phyloP scores from a whole-genome alignment of 768 basidiomycete species.

The Pleurotus citrinopileatus region DNA sequence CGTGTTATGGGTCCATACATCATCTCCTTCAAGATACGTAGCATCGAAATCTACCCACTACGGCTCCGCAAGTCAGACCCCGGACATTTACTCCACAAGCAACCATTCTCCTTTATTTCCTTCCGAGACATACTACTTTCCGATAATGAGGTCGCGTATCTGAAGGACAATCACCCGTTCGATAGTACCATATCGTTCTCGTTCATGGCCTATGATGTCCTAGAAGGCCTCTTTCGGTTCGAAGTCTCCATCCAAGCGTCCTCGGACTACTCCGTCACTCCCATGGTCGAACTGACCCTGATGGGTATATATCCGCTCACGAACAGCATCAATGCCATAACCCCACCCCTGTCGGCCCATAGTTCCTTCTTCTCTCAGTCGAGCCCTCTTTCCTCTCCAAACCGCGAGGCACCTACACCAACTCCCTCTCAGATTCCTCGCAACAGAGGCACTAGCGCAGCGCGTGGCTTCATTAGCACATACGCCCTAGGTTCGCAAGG shows the following conservation, averaged over 20 bases:
- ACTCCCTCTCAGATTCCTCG: conserved; percentile 13
- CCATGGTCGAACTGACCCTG: conserved; percentile 37
- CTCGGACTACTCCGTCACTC: conserved; percentile 15
- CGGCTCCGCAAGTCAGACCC: conserved; percentile 12
- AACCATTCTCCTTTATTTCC: conserved; percentile 26
- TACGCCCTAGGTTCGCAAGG: conserved; percentile 46
- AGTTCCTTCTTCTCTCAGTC: conserved; percentile 5
- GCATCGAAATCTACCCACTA: conserved; percentile 45
- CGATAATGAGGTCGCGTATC: conserved; percentile 12
- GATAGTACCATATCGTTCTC: conserved; percentile 23
- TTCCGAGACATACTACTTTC: conserved; percentile 46
- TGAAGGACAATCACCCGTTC: conserved; percentile 7
- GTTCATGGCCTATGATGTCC: conserved; percentile 43
- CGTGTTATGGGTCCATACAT: conserved; percentile 46
- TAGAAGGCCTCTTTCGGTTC: conserved; percentile 52
- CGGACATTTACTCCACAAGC: conserved; percentile 18
- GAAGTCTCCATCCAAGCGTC: conserved; percentile 25
- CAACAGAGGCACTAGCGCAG: neutral
- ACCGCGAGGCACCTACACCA: too few species aligned
- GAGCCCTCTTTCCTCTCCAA: conserved; percentile 9
- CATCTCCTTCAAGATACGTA: conserved; percentile 49
- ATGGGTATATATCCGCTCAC: conserved; percentile 43
- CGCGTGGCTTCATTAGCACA: conserved; percentile 48
- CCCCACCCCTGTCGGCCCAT: conserved; percentile 9
- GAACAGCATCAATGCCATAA: conserved; percentile 14